A percentile compares a stretch with the other conserved stretches of the same genome.
These are phyloP conservation scores for Chaetomium sp. DNA, from an alignment of 2,329 filamentous ascomycete species.

Conservation along the genomic window DNA sequence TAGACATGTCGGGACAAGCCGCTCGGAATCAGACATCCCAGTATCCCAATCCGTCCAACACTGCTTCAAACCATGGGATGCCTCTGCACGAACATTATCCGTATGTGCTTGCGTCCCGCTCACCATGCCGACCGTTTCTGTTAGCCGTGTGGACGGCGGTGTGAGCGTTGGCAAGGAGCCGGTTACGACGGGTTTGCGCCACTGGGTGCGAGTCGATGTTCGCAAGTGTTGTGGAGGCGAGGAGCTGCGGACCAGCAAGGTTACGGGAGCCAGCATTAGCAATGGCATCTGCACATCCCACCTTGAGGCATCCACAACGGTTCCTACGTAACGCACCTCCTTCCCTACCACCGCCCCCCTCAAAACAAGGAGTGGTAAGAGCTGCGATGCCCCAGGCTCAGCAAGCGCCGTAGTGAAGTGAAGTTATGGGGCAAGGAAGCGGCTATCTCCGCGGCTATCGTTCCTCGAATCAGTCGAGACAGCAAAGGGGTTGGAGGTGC, in stretches of 20 bases:
- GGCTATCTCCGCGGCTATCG: conserved; percentile 20
- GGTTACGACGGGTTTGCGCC: neutral
- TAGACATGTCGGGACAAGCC: conserved; percentile 4
- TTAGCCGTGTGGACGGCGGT: neutral
- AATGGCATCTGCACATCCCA: neutral
- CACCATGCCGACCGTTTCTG: conserved; percentile 4
- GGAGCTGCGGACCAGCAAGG: neutral
- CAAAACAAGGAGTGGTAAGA: neutral
- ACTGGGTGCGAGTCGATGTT: neutral
- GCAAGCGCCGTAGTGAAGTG: neutral
- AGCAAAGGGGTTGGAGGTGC: neutral
- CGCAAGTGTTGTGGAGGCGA: neutral
- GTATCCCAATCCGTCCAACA: conserved; percentile 8
- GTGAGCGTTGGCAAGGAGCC: neutral
- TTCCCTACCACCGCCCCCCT: neutral
- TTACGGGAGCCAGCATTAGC: neutral
- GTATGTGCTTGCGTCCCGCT: neutral
- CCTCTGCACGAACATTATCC: neutral
- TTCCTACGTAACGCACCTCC: neutral
- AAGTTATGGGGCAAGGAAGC: neutral
- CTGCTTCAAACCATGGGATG: neutral
- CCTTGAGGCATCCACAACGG: neutral
- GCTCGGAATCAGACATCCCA: conserved; percentile 13
- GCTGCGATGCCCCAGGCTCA: neutral
- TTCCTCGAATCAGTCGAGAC: neutral